phyloP scores from a whole-genome alignment of 139 green algal genomes.

The Eudorina sp. region DNA sequence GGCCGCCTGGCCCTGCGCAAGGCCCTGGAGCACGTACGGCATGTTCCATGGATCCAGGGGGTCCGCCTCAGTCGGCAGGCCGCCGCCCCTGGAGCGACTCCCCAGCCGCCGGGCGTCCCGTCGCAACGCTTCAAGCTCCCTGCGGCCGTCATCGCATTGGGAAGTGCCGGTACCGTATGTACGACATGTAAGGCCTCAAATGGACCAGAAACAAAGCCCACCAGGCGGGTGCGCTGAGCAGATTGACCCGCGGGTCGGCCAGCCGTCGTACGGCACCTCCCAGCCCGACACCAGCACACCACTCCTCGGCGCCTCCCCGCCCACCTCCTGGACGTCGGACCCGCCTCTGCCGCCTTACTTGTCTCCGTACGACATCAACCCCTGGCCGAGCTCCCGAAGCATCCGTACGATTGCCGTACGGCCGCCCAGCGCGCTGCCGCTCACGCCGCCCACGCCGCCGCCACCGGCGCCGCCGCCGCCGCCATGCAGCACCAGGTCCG shows the following conservation, averaged over 20 bases:
- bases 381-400: slow-evolving; percentile 12
- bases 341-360: not conserved
- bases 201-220: too few relatives aligned
- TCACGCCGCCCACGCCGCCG: not conserved
- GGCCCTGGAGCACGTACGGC: slow-evolving; percentile 12
- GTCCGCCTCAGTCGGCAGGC: not conserved
- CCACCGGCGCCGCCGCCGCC: not conserved
- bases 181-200: too few relatives aligned
- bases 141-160: too few relatives aligned
- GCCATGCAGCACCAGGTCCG: slow-evolving; percentile 24
- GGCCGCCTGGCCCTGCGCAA: not conserved
- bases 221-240: too few relatives aligned
- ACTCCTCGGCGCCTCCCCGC: too few relatives aligned
- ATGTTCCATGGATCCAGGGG: slow-evolving; percentile 43
- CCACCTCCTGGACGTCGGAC: too few relatives aligned
- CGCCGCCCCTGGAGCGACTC: not conserved
- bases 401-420: not conserved
- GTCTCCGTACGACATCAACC: slow-evolving; percentile 24
- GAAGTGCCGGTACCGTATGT: too few relatives aligned
- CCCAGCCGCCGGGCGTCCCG: not conserved
- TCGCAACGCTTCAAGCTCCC: not conserved
- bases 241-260: too few relatives aligned
- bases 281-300: too few relatives aligned
- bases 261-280: too few relatives aligned
- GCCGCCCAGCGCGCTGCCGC: slow-evolving; percentile 25